Base-by-base conservation (phyloP, 495 filamentous ascomycete species). In the Talaromyces proteolyticus region DNA sequence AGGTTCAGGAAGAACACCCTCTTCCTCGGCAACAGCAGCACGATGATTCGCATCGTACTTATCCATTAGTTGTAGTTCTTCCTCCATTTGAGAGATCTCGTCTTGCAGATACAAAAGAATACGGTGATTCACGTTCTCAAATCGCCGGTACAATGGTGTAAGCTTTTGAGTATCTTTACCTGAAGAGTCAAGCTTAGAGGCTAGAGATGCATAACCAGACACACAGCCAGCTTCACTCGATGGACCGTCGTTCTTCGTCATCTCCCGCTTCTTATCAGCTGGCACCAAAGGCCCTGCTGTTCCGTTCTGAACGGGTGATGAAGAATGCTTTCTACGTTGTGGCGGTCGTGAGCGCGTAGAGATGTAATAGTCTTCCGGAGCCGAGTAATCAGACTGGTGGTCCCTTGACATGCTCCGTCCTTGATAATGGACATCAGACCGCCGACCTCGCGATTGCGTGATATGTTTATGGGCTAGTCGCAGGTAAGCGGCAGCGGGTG, bases 81-180 rank as follows among this genome's bases (percentile, higher is more conserved):
- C 83, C 57, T 91, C 88, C 44, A 93, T 72, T 45, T 92, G 86
- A 2, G 80, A 74, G 36, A 95, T 81, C 60, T 95, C 89, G 59
- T 93, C 88, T 67, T 95, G 91, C 1, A 96, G 78, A 58, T 93
- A 81, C 2, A 96, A 73, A 3, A 96, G 74, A 11, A 95, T 72
- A 16, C 92, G 84, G 60, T 95, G 89, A 57, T 95, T 95, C 4
- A 95, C 67, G 7, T 78, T 75, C 58, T 87, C 86, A 57, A 96
- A 96, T 51, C 86, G 86, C 29, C 91, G 84, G 64, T 94, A 95
- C 14, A 96, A 78, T 6, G 88, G 88, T 8, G 75, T 76, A 24
- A 85, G 72, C 3, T 44, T 51, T 25, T 17, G 17, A 16, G 20
- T 34, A 10, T 51, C 45, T 1, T 16, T 14, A 0, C 14, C 22